These are phyloP conservation scores for Pseudogymnoascus sp. DNA, from an alignment of 2,329 filamentous ascomycete genomes.

Conservation along the genomic window DNA sequence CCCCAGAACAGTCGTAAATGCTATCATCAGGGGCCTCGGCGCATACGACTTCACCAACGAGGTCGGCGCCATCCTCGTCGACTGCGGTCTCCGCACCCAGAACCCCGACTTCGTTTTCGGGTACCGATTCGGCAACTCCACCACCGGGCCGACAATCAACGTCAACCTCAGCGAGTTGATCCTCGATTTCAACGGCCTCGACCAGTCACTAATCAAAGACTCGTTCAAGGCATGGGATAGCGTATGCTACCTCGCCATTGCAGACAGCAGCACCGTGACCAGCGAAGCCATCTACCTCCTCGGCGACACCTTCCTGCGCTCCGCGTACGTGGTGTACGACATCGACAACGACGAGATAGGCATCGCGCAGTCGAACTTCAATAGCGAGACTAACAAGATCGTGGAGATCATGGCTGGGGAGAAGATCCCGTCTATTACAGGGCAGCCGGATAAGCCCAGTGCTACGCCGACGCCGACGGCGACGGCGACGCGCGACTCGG, in stretches of 20 bases:
- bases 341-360: conserved; percentile 43
- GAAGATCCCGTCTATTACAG: background rate
- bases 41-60: conserved; percentile 39
- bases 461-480: no score
- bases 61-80: conserved; percentile 33
- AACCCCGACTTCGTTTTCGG: conserved; percentile 35
- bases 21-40: conserved; percentile 49
- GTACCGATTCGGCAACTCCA: conserved; percentile 45
- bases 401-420: conserved; percentile 34
- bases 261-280: conserved; percentile 28
- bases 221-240: conserved; percentile 14
- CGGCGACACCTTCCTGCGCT: conserved; percentile 53
- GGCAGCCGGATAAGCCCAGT: background rate
- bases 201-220: conserved; percentile 25
- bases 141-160: conserved; percentile 40
- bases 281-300: conserved; percentile 46
- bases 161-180: conserved; percentile 46
- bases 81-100: conserved; percentile 36
- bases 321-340: conserved; percentile 53
- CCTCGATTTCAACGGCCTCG: conserved; percentile 18
- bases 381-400: conserved; percentile 37
- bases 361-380: conserved; percentile 46
- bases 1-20: conserved; percentile 50
- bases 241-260: conserved; percentile 46
- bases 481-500: background rate